These are phyloP conservation scores for Clonostachys chloroleuca DNA, from an alignment of 2,329 filamentous ascomycete genomes.

Conservation along the genomic window DNA sequence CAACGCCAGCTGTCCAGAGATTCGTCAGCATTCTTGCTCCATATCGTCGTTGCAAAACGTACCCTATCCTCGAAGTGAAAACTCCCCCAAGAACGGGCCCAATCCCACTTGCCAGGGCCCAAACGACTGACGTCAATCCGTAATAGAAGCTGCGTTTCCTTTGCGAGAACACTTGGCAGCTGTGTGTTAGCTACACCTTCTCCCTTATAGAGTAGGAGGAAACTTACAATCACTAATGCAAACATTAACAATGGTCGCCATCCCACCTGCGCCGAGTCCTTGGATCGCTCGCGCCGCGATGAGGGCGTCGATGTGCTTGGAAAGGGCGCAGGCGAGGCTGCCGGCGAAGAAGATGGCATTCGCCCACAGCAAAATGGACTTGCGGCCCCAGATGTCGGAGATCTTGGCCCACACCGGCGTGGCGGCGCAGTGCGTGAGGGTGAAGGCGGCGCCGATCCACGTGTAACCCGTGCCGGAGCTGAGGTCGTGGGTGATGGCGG, in stretches of 20 bases:
- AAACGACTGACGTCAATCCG: constrained; percentile 61
- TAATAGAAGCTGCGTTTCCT: constrained; percentile 41
- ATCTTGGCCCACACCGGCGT: constrained; percentile 68
- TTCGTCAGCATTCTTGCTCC: not conserved
- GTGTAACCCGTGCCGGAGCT: constrained; percentile 63
- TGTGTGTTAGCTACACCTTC: too few species aligned
- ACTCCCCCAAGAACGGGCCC: constrained; percentile 62
- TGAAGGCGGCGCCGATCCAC: constrained; percentile 73
- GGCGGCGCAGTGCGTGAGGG: constrained; percentile 63
- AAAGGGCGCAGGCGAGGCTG: constrained; percentile 37
- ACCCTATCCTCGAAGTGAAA: constrained; percentile 56
- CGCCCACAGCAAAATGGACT: constrained; percentile 43
- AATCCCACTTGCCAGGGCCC: constrained; percentile 62
- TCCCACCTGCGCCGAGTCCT: constrained; percentile 45
- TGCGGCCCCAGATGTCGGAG: constrained; percentile 54
- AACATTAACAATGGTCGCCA: constrained; percentile 47
- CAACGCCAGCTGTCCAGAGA: constrained; percentile 26
- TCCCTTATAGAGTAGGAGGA: not conserved
- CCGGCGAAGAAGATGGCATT: constrained; percentile 47
- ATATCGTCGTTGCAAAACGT: constrained; percentile 8
- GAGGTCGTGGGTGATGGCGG: constrained; percentile 55
- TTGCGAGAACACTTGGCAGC: constrained; percentile 40
- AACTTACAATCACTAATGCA: constrained; percentile 28
- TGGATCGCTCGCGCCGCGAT: constrained; percentile 43
- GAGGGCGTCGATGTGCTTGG: constrained; percentile 14